Evolutionary conservation across 306 rosid genomes (phyloP).

Genomic region (Hippophae rhamnoides): DNA sequence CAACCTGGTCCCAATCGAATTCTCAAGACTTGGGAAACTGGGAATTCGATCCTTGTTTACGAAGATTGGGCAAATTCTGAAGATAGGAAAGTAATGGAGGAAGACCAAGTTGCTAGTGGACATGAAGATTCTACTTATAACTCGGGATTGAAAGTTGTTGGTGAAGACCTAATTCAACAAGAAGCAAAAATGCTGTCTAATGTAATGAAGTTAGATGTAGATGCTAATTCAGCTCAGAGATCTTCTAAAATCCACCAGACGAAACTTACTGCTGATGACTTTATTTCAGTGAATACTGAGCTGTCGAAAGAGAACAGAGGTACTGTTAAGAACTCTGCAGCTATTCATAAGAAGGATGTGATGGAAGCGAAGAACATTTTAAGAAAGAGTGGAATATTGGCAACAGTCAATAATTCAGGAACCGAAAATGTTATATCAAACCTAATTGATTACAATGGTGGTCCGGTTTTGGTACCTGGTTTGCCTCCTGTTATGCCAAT

Average conservation of each 20-base stretch:
- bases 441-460: conserved; percentile 31
- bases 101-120: conserved; percentile 22
- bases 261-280: conserved; percentile 12
- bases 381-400: conserved; percentile 25
- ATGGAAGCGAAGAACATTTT: conserved; percentile 6
- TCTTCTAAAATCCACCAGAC: conserved; percentile 19
- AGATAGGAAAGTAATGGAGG: conserved; percentile 54
- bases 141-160: conserved; percentile 16
- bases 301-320: not conserved
- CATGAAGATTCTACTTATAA: conserved; percentile 10
- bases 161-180: conserved; percentile 25
- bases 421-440: conserved; percentile 20
- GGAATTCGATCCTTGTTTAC: conserved; percentile 33
- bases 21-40: conserved; percentile 57
- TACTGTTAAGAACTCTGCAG: not conserved
- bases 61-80: conserved; percentile 81
- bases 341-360: too few species aligned
- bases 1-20: conserved; percentile 36
- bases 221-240: conserved; percentile 17
- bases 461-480: conserved; percentile 64
- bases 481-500: not conserved
- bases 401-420: conserved; percentile 18
- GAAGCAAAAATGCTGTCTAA: conserved; percentile 16
- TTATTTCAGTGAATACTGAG: conserved; percentile 10
- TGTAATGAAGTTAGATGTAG: conserved; percentile 6